Percentiles rank a stretch among this genome's conserved stretches.
These are phyloP conservation scores for Gossypium trilobum DNA, from an alignment of 441 rosid genomes.

Conservation along the genomic window DNA sequence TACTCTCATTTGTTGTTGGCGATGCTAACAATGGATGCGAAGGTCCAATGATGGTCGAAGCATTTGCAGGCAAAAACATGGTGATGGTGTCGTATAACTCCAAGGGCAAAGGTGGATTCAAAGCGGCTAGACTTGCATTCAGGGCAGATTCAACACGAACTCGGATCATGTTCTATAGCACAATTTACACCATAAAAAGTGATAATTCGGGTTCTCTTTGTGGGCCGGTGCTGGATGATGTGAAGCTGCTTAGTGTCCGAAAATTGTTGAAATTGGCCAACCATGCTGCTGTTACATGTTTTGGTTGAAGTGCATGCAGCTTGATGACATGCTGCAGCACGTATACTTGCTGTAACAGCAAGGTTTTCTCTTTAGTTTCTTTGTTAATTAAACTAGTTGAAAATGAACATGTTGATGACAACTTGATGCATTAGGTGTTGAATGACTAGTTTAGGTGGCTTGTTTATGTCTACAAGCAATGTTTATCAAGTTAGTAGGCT, in stretches of 20 bases:
- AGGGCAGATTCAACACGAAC: conserved; percentile 43
- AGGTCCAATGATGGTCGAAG: conserved; percentile 59
- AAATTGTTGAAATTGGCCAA: background rate
- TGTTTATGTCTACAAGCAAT: no score
- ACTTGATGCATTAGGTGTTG: no score
- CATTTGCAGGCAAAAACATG: conserved; percentile 42
- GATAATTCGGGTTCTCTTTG: conserved; percentile 68
- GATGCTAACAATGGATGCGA: conserved; percentile 53
- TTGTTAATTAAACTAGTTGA: no score
- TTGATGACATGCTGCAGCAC: no score
- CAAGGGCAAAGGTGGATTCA: conserved; percentile 60
- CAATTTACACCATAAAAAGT: conserved; percentile 52
- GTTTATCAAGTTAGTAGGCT: no score
- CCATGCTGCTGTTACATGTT: no score
- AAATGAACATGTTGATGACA: no score
- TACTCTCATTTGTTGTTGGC: conserved; percentile 48
- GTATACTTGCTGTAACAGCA: no score
- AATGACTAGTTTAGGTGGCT: no score
- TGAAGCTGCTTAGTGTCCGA: conserved; percentile 40
- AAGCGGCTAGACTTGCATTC: conserved; percentile 36
- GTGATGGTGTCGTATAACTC: conserved; percentile 40
- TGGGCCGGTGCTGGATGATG: conserved; percentile 70
- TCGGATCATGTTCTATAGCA: conserved; percentile 53
- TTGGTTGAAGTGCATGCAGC: no score
- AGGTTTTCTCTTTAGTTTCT: no score